phyloP scores from a whole-genome alignment of 2,329 filamentous ascomycete species.

The Canariomyces notabilis region DNA sequence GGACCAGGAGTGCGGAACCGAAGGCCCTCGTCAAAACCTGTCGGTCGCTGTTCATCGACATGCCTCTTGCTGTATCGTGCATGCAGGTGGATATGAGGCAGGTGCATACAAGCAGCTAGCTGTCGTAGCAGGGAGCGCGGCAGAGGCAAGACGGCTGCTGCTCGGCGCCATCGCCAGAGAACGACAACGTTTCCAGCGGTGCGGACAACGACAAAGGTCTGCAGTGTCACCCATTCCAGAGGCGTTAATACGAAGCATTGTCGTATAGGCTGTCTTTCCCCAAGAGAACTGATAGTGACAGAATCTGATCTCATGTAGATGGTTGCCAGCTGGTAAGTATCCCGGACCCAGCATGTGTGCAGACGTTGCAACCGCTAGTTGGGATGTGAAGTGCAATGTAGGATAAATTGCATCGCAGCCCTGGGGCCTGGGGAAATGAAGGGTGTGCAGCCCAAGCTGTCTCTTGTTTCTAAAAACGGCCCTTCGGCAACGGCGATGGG shows the following conservation, averaged over 20 bases:
- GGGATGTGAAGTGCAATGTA: slow-evolving; percentile 23
- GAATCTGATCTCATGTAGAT: slow-evolving; percentile 21
- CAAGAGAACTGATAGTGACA: slow-evolving; percentile 10
- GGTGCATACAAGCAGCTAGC: slow-evolving; percentile 3
- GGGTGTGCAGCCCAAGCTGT: slow-evolving; percentile 1
- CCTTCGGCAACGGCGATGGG: slow-evolving; percentile 14
- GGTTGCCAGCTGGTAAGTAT: slow-evolving; percentile 19
- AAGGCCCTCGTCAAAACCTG: slow-evolving; percentile 4
- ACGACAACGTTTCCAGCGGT: slow-evolving; percentile 1
- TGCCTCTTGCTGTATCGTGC: slow-evolving; percentile 21
- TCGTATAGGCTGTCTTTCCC: no score
- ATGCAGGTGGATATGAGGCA: slow-evolving; percentile 11
- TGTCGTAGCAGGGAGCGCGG: slow-evolving; percentile 18
- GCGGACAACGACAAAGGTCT: neutral
- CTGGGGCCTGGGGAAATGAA: slow-evolving; percentile 6
- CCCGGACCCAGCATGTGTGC: slow-evolving; percentile 22
- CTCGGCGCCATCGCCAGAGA: slow-evolving; percentile 6
- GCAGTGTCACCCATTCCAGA: neutral
- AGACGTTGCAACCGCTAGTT: no score
- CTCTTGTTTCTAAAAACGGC: slow-evolving; percentile 24
- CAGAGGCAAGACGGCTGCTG: slow-evolving; percentile 1
- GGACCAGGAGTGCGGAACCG: slow-evolving; percentile 14
- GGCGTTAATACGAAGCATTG: no score
- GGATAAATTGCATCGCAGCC: slow-evolving; percentile 19
- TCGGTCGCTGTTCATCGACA: slow-evolving; percentile 9